Percentiles rank a stretch among this genome's conserved stretches.
Evolutionary conservation across 1,284 basidiomycete species (phyloP).

Genomic region (Mycosarcoma mackinlayi): DNA sequence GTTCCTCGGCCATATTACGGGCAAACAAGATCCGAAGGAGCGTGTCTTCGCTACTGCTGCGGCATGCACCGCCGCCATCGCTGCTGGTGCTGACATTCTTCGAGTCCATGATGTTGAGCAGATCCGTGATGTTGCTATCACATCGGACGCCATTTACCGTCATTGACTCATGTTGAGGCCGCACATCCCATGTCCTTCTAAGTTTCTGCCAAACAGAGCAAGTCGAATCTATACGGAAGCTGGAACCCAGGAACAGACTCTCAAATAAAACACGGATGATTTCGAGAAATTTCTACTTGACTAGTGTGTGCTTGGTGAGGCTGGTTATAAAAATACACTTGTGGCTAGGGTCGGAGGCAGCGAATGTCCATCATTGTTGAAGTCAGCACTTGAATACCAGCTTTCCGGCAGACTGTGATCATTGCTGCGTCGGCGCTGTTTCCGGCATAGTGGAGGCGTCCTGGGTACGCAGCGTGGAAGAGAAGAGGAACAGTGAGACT

Average conservation of each 20-base stretch:
- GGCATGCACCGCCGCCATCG: slow-evolving; percentile 79
- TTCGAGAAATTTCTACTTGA: too few species aligned
- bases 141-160: slow-evolving; percentile 71
- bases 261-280: too few species aligned
- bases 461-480: slow-evolving; percentile 3
- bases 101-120: slow-evolving; percentile 85
- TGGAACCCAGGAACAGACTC: too few species aligned
- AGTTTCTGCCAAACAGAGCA: too few species aligned
- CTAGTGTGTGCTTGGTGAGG: not conserved
- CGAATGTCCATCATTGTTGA: slow-evolving; percentile 13
- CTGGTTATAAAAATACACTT: slow-evolving; percentile 1
- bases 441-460: slow-evolving; percentile 56
- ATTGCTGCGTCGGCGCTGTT: slow-evolving; percentile 24
- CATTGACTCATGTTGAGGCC: not conserved
- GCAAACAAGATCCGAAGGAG: slow-evolving; percentile 74
- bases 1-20: slow-evolving; percentile 62
- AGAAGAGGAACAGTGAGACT: not conserved
- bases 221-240: too few species aligned
- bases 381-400: not conserved
- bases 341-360: not conserved
- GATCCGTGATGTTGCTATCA: slow-evolving; percentile 75
- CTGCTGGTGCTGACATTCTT: slow-evolving; percentile 78
- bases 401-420: too few species aligned
- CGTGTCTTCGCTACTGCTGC: slow-evolving; percentile 84
- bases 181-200: not conserved